Percentiles rank a stretch among this genome's conserved stretches.
Conservation (phyloP, 768 basidiomycete species). For the Mycena crocata region DNA sequence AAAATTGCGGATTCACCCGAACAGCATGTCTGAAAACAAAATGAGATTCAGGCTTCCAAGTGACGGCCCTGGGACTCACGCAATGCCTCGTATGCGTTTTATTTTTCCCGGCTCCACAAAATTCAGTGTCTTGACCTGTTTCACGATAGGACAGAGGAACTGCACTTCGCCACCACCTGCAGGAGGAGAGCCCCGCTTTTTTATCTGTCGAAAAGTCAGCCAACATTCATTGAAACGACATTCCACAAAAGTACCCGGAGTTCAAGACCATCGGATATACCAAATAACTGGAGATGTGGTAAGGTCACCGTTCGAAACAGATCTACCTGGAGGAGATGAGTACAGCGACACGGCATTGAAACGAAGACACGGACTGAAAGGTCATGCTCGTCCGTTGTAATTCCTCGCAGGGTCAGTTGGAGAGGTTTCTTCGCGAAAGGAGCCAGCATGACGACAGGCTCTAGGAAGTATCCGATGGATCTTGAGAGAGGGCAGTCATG, state of each 20-base stretch:
- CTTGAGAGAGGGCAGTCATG: conserved; percentile 93
- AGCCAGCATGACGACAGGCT: conserved; percentile 89
- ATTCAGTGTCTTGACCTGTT: conserved; percentile 91
- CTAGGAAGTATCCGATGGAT: conserved; percentile 94
- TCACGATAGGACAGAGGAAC: conserved; percentile 92
- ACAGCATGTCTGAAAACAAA: conserved; percentile 83
- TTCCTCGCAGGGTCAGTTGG: conserved; percentile 83
- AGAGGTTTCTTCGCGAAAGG: conserved; percentile 93
- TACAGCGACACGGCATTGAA: conserved; percentile 1
- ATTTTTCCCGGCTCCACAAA: conserved; percentile 94
- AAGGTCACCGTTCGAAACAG: conserved; percentile 90
- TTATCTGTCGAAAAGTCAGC: conserved; percentile 69
- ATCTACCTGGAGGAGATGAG: conserved; percentile 72
- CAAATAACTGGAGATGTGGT: conserved; percentile 91
- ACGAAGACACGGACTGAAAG: conserved; percentile 71
- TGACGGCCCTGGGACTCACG: conserved; percentile 65
- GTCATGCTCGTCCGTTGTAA: conserved; percentile 93
- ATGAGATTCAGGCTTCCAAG: conserved; percentile 14
- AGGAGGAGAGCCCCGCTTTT: conserved; percentile 92
- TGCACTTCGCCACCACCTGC: conserved; percentile 94
- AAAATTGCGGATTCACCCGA: conserved; percentile 96
- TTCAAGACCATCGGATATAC: conserved; percentile 91
- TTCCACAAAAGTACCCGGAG: conserved; percentile 68
- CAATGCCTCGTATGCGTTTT: conserved; percentile 93
- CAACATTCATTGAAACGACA: neutral